Evolutionary conservation across 257 asterid species (phyloP).

Genomic region (Penstemon davidsonii): DNA sequence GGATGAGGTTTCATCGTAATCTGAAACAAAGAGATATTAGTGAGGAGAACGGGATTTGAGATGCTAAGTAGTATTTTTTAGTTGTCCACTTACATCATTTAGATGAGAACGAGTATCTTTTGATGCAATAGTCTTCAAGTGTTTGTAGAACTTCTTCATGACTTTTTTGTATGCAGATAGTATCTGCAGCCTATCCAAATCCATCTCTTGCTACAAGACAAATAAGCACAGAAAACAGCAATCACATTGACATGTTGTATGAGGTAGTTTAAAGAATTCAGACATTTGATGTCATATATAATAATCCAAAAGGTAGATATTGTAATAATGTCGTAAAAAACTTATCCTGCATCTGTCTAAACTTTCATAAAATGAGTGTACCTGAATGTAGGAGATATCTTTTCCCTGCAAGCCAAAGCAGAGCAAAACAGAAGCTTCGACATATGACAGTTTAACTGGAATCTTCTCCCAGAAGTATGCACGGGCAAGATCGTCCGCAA

Average conservation of each 20-base stretch:
- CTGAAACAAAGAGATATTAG: conserved; percentile 37
- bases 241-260: not conserved
- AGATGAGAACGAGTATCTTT: conserved; percentile 59
- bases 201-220: conserved; percentile 66
- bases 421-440: conserved; percentile 87
- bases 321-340: no score
- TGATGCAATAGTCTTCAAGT: conserved; percentile 41
- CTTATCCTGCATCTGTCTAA: not conserved
- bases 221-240: conserved; percentile 1
- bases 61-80: not conserved
- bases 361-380: conserved; percentile 27
- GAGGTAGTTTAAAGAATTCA: not conserved
- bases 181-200: conserved; percentile 74
- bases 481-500: conserved; percentile 63
- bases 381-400: conserved; percentile 64
- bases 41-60: not conserved
- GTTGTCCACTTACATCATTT: conserved; percentile 52
- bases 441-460: conserved; percentile 73
- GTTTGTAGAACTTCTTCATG: conserved; percentile 74
- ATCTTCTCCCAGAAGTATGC: conserved; percentile 72
- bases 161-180: conserved; percentile 56
- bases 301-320: no score
- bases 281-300: no score
- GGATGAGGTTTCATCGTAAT: conserved; percentile 71
- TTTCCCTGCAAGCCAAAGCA: conserved; percentile 86